A percentile compares a stretch with the other conserved stretches of the same genome.
phyloP scores from a whole-genome alignment of 2,329 filamentous ascomycete genomes.

The Sarocladiaceae sp. region DNA sequence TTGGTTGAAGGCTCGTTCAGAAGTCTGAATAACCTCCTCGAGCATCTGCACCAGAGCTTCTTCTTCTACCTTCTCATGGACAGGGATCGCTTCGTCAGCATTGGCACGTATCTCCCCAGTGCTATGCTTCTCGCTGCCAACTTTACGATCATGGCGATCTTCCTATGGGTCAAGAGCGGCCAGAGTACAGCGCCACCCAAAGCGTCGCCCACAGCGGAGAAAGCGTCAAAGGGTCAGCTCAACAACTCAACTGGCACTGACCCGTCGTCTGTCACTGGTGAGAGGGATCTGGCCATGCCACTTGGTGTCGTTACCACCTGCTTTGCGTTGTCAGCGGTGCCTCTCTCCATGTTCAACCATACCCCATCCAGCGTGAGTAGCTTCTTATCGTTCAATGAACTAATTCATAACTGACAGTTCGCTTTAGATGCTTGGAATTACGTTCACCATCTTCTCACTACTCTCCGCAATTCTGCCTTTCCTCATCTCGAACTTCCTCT shows the following conservation, averaged over 20 bases:
- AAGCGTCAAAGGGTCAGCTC: slow-evolving; percentile 16
- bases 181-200: slow-evolving; percentile 23
- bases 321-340: slow-evolving; percentile 73
- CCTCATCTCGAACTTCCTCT: slow-evolving; percentile 49
- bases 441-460: slow-evolving; percentile 52
- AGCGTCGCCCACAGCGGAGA: slow-evolving; percentile 11
- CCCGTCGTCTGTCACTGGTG: slow-evolving; percentile 28
- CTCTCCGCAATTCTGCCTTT: slow-evolving; percentile 52
- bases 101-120: slow-evolving; percentile 92
- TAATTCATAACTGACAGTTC: not conserved
- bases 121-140: slow-evolving; percentile 96
- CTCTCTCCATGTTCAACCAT: slow-evolving; percentile 82
- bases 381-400: not conserved
- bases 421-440: slow-evolving; percentile 53
- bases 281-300: slow-evolving; percentile 66
- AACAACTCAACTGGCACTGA: slow-evolving; percentile 22
- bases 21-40: slow-evolving; percentile 91
- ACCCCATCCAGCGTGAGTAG: slow-evolving; percentile 55
- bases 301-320: slow-evolving; percentile 64
- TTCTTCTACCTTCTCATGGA: slow-evolving; percentile 98
- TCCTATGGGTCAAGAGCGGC: slow-evolving; percentile 88
- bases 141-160: slow-evolving; percentile 92
- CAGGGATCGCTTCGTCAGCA: slow-evolving; percentile 88
- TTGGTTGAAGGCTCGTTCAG: slow-evolving; percentile 86
- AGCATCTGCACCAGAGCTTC: slow-evolving; percentile 97